Percentiles rank a stretch among this genome's conserved stretches.
Conservation (phyloP, 352 stramenopile species). For the Phytophthora rubi region DNA sequence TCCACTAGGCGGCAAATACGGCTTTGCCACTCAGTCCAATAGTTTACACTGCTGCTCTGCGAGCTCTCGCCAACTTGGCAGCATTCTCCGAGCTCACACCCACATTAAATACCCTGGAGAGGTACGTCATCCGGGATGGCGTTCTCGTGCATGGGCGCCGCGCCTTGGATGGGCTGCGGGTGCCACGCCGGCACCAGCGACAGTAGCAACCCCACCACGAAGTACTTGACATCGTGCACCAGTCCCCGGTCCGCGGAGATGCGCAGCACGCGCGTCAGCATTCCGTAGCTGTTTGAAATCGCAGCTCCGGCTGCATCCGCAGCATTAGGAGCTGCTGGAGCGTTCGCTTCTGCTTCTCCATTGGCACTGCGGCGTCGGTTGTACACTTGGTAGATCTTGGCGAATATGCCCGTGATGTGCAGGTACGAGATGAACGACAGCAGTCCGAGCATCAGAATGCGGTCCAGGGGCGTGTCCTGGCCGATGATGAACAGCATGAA, state of each 20-base stretch:
- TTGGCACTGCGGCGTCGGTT: conserved; percentile 43
- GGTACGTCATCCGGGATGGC: conserved; percentile 65
- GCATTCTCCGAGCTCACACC: conserved; percentile 19
- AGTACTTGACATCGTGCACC: conserved; percentile 80
- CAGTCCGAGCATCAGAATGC: conserved; percentile 74
- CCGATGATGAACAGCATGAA: conserved; percentile 92
- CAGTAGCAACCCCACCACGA: conserved; percentile 73
- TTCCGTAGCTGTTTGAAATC: conserved; percentile 35
- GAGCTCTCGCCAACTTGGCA: neutral
- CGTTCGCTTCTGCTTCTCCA: conserved; percentile 22
- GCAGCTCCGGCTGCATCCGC: conserved; percentile 23
- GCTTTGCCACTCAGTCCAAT: conserved; percentile 15
- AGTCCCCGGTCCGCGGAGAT: conserved; percentile 79
- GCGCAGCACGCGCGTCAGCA: conserved; percentile 58
- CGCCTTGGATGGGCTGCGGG: conserved; percentile 57
- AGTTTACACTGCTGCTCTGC: conserved; percentile 34
- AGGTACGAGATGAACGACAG: conserved; percentile 82
- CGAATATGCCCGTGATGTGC: conserved; percentile 86
- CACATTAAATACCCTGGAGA: conserved; percentile 75
- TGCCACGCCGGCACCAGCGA: conserved; percentile 85
- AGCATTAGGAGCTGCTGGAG: conserved; percentile 20
- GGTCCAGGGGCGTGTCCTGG: conserved; percentile 80
- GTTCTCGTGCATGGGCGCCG: conserved; percentile 39
- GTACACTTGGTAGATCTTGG: conserved; percentile 82
- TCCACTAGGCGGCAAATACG: conserved; percentile 4